Base-by-base conservation (phyloP, 2,329 filamentous ascomycete species). In the Penicillium palitans region DNA sequence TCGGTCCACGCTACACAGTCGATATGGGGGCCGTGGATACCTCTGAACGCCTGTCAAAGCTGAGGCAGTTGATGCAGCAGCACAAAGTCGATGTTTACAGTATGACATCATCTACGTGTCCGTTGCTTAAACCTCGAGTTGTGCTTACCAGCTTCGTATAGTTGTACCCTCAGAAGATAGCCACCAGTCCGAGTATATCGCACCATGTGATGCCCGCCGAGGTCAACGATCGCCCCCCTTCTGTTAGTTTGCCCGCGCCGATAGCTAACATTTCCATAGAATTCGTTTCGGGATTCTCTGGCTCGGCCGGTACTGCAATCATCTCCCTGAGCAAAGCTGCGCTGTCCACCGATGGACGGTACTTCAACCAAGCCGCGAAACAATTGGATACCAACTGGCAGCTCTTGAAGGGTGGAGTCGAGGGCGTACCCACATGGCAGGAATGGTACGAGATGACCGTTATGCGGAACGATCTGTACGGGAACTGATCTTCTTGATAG, bases 151-250 rank as follows among this genome's bases (percentile, higher is more conserved):
- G 45, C 61, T 66, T 66, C 54, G 55, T 50, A 61, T 73, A 98
- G 93, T 99, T 72, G 85, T 98, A 7, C 95, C 95, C 0, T 97
- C 93, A 35, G 95, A 98, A 84, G 95, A 99, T 75, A 93, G 91
- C 72, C 95, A 99, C 75, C 91, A 93, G 67, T 98, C 93, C 66
- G 95, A 99, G 79, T 99, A 99, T 77, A 97, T 97, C 75, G 95
- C 95, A 51, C 87, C 89, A n/a, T 96, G 91, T 74, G 95, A 99
- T 80, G 93, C 85, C 61, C 87, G 95, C 66, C 88, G 95, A 84
- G 84, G 84, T 86, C 66, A 75, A 73, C 46, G 29, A 59, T 59
- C 40, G 27, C 13, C 54, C 51, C 44, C 48, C 53, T 46, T 48
- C 58, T 48, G 41, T 40, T 33, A 21, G 24, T 61, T 35, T 55